Percentiles rank a stretch among this genome's conserved stretches.
Evolutionary conservation across 2,329 filamentous ascomycete genomes (phyloP).

Genomic region (Diaporthe citrichinensis): DNA sequence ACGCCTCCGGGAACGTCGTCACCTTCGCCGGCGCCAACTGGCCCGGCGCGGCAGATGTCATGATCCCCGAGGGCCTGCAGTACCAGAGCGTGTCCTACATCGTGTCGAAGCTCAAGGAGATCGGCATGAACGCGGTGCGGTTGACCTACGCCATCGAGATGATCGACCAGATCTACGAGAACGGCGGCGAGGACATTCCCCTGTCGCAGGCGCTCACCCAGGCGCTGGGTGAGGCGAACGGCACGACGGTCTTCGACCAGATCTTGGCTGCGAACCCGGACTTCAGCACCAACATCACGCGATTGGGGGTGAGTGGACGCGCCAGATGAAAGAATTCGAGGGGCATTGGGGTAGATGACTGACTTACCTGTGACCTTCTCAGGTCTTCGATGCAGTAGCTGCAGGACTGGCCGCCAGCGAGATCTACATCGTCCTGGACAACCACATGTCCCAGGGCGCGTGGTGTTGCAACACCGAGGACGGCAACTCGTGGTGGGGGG

Average conservation of each 20-base stretch:
- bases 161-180: conserved; percentile 63
- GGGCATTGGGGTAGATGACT: not conserved
- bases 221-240: conserved; percentile 62
- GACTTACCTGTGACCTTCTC: conserved; percentile 22
- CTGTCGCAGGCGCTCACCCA: conserved; percentile 54
- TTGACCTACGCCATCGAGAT: conserved; percentile 70
- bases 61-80: conserved; percentile 70
- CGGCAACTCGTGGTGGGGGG: conserved; percentile 67
- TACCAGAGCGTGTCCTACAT: conserved; percentile 65
- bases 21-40: conserved; percentile 66
- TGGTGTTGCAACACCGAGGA: conserved; percentile 64
- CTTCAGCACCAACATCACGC: conserved; percentile 62
- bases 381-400: conserved; percentile 68
- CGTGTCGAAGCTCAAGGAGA: conserved; percentile 63
- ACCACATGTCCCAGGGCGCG: conserved; percentile 63
- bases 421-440: conserved; percentile 65
- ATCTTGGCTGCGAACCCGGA: conserved; percentile 65
- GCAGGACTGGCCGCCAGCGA: conserved; percentile 63
- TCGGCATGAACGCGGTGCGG: conserved; percentile 69
- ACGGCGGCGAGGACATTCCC: conserved; percentile 54
- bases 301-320: conserved; percentile 53
- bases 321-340: no score
- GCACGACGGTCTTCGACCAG: conserved; percentile 58
- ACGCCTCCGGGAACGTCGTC: conserved; percentile 52
- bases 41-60: conserved; percentile 67